Evolutionary conservation across 768 basidiomycete species (phyloP), one percentile per base, ranked within the genome.

Genomic region (Tylopilus sp.): DNA sequence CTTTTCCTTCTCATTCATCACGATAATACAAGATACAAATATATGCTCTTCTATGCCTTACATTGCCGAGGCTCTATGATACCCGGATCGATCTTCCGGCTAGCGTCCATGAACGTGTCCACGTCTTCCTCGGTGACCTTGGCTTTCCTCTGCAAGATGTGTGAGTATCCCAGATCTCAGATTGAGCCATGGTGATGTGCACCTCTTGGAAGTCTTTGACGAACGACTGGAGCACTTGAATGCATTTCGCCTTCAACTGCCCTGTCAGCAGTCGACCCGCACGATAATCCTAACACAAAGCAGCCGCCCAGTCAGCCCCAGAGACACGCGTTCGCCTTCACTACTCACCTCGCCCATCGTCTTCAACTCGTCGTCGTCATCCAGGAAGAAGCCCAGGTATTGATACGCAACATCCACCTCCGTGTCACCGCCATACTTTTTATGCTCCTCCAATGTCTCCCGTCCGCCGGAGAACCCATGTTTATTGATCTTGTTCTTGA

Each of bases 381-480:
- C 95, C 66, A 97, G 73, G 69, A 98, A 97, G 79, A 98, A 98
- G 11, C 83, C 79, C 56, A 99, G 67, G 69, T 97, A 99, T 71
- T 98, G 95, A 69, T 92, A 98, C 50, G 86, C 79, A 49, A 99
- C 91, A 68, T 99, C 97, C 18, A 98, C 93, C 47, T 98, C 93
- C 1, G 93, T 85, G 67, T 98, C 79, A 0, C 97, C 97, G 4
- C 97, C 97, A 17, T 88, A 71, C 61, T 75, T 79, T 56, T 92
- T 66, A 66, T 99, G 97, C 53, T 97, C 91, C 69, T 98, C 95
- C 70, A 92, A 87, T n/a, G 92, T 93, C 70, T 94, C 95, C 66
- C 82, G 77, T 20, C 97, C 97, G 10, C 97, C 97, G 1, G 91
- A 94, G 71, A 98, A 99, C 3, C 93, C 97, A 63, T 99, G 93